These are phyloP conservation scores for Clavispora asparagi DNA, from an alignment of 805 yeast genomes.

Conservation along the genomic window DNA sequence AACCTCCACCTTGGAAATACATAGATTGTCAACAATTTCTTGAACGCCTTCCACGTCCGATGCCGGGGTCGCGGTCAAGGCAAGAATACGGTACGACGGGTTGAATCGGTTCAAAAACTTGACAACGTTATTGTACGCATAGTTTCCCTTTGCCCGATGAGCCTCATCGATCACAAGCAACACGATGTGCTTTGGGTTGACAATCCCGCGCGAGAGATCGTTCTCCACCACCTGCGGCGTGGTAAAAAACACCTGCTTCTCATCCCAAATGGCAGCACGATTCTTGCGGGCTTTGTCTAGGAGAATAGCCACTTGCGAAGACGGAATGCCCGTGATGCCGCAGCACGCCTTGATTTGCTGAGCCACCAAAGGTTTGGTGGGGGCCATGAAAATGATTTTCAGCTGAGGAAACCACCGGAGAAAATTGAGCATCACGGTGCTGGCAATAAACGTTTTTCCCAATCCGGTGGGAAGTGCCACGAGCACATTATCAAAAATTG, in stretches of 20 bases:
- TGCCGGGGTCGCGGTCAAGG: conserved; percentile 95
- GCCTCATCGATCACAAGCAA: conserved; percentile 92
- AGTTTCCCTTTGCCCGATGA: conserved; percentile 86
- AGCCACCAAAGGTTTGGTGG: conserved; percentile 92
- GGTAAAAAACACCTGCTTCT: conserved; percentile 78
- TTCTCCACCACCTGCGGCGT: conserved; percentile 97
- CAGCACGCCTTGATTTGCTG: conserved; percentile 94
- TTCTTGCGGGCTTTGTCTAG: conserved; percentile 53
- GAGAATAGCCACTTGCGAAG: conserved; percentile 71
- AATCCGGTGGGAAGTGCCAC: conserved; percentile 96
- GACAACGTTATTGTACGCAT: conserved; percentile 84
- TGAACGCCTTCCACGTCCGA: conserved; percentile 85
- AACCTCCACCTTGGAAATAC: conserved; percentile 73
- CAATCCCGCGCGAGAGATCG: conserved; percentile 68
- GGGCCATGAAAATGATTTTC: conserved; percentile 92
- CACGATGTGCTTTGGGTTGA: conserved; percentile 71
- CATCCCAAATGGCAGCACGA: conserved; percentile 73
- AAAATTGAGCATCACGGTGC: conserved; percentile 87
- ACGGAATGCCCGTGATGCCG: conserved; percentile 78
- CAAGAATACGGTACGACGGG: conserved; percentile 68
- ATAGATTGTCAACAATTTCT: conserved; percentile 67
- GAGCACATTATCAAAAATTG: conserved; percentile 67
- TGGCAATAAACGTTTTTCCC: conserved; percentile 95
- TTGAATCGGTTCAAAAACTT: conserved; percentile 54
- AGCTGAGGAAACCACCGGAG: conserved; percentile 77